phyloP scores from a whole-genome alignment of 345 rosid species.

The Triadica sebifera region DNA sequence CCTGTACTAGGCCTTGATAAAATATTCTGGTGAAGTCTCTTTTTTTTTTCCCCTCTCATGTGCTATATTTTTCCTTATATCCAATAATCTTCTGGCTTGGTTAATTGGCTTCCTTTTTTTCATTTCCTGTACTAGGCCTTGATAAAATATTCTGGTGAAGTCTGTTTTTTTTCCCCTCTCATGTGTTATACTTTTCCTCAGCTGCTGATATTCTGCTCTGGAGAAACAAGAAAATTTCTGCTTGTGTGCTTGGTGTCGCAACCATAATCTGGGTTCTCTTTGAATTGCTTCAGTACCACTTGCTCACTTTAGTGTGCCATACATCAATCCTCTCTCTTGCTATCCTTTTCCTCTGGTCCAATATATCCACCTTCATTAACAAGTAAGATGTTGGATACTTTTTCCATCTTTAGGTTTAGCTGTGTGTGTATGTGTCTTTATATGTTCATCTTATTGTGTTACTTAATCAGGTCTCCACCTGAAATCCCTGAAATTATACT shows the following conservation, averaged over 20 bases:
- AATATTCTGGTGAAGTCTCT: neutral
- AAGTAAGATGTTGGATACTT: constrained; percentile 10
- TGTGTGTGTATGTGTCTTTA: neutral
- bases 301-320: constrained; percentile 29
- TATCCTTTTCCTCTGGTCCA: constrained; percentile 29
- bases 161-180: neutral
- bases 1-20: neutral
- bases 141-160: neutral
- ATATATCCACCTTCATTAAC: constrained; percentile 25
- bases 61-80: neutral
- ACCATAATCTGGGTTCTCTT: constrained; percentile 28
- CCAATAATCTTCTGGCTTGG: neutral
- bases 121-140: neutral
- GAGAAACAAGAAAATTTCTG: constrained; percentile 34
- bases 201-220: constrained; percentile 35
- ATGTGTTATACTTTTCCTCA: neutral
- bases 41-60: neutral
- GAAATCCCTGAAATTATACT: constrained; percentile 23
- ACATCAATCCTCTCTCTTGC: constrained; percentile 18
- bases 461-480: constrained; percentile 24
- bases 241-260: constrained; percentile 23
- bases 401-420: neutral
- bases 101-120: neutral
- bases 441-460: neutral
- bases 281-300: constrained; percentile 29